Conservation (phyloP, 73 alveolate species). For the Paramecium primaurelia region DNA sequence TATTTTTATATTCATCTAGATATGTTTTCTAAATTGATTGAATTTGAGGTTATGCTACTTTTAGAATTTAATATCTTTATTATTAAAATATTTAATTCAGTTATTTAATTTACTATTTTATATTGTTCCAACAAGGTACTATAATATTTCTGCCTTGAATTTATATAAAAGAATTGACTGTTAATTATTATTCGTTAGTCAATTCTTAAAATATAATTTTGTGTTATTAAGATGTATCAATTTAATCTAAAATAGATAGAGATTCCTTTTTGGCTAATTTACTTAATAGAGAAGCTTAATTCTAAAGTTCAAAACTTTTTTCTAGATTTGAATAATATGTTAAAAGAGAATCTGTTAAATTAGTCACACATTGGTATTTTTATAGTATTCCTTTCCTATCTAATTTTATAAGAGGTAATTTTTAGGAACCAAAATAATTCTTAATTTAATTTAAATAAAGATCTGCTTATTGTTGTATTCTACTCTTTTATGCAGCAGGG, state of each 20-base stretch:
- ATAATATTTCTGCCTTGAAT: neutral
- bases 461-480: neutral
- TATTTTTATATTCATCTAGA: conserved; percentile 6
- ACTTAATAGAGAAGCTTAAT: neutral
- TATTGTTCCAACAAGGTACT: neutral
- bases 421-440: neutral
- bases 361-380: neutral
- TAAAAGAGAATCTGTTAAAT: neutral
- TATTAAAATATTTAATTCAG: neutral
- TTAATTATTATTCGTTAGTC: neutral
- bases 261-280: neutral
- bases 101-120: neutral
- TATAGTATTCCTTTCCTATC: neutral
- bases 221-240: neutral
- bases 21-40: neutral
- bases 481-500: neutral
- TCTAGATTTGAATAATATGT: neutral
- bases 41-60: conserved; percentile 2
- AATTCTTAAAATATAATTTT: neutral
- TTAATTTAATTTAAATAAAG: neutral
- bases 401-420: neutral
- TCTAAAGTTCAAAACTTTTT: neutral
- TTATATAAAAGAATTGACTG: neutral
- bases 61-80: neutral
- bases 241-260: neutral